A percentile compares a stretch with the other conserved stretches of the same genome.
phyloP scores from a whole-genome alignment of 805 yeast genomes.

The Barnettozyma sp. region DNA sequence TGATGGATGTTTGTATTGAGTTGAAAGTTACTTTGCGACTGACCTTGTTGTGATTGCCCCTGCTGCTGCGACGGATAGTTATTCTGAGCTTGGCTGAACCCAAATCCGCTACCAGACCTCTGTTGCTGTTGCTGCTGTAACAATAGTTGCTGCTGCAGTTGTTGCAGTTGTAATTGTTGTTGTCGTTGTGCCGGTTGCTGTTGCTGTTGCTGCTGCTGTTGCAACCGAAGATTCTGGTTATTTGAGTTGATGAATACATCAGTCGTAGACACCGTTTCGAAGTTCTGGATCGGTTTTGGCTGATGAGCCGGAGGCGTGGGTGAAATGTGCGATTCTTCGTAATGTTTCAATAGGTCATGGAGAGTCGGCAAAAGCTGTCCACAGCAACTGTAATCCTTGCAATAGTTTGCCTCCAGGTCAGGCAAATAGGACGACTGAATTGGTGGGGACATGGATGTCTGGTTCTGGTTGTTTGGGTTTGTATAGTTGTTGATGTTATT shows the following conservation, averaged over 20 bases:
- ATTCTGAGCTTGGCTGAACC: slow-evolving; percentile 4
- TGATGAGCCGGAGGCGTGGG: slow-evolving; percentile 46
- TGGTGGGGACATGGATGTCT: slow-evolving; percentile 45
- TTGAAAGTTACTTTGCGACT: too few species aligned
- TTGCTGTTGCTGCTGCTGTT: slow-evolving; percentile 15
- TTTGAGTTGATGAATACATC: slow-evolving; percentile 68
- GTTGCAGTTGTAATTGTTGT: slow-evolving; percentile 20
- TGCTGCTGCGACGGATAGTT: slow-evolving; percentile 14
- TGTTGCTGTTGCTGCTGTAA: slow-evolving; percentile 19
- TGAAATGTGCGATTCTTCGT: slow-evolving; percentile 90
- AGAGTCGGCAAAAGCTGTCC: slow-evolving; percentile 87
- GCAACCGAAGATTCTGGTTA: slow-evolving; percentile 8
- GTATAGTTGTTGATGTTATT: slow-evolving; percentile 14
- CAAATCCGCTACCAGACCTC: slow-evolving; percentile 14
- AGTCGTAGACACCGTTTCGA: slow-evolving; percentile 88
- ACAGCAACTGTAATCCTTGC: slow-evolving; percentile 95
- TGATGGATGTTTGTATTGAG: slow-evolving; percentile 19
- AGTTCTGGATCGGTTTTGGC: slow-evolving; percentile 48
- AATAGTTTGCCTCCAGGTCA: slow-evolving; percentile 89
- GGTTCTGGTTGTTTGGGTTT: slow-evolving; percentile 12
- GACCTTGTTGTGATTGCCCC: too few species aligned
- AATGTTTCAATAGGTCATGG: slow-evolving; percentile 89
- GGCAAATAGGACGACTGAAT: slow-evolving; percentile 77
- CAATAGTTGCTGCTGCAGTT: slow-evolving; percentile 18
- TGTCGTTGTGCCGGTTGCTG: slow-evolving; percentile 23